Conservation (phyloP, 2,329 filamentous ascomycete genomes). For the Berkeleyomyces basicola region DNA sequence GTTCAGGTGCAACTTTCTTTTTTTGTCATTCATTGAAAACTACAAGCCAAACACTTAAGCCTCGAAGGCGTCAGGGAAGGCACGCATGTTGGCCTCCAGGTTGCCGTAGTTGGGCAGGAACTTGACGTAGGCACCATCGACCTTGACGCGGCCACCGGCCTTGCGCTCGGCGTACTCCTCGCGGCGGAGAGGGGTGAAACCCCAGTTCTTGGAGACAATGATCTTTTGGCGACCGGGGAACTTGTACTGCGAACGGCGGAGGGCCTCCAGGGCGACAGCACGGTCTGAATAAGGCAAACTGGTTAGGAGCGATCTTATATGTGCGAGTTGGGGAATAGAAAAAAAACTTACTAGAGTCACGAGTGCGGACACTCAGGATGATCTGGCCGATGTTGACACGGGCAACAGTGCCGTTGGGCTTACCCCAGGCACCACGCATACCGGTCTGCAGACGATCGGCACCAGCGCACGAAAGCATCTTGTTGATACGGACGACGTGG, state of each 20-base stretch:
- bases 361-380: conserved; percentile 89
- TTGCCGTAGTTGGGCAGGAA: conserved; percentile 91
- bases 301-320: too few relatives aligned
- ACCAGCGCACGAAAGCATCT: conserved; percentile 99
- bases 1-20: conserved; percentile 7
- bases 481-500: conserved; percentile 99
- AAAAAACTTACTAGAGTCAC: conserved; percentile 62
- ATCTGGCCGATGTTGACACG: conserved; percentile 99
- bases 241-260: conserved; percentile 99
- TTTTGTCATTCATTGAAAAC: conserved; percentile 15
- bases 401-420: conserved; percentile 96
- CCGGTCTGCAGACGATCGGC: conserved; percentile 99
- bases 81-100: conserved; percentile 72
- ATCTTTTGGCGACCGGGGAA: conserved; percentile 99
- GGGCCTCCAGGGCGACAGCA: conserved; percentile 87
- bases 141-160: conserved; percentile 81
- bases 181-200: conserved; percentile 94
- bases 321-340: neutral
- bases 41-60: conserved; percentile 27
- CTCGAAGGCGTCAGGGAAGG: conserved; percentile 86
- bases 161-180: conserved; percentile 97
- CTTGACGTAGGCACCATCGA: conserved; percentile 98
- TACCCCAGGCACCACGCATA: conserved; percentile 99
- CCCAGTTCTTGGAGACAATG: conserved; percentile 99
- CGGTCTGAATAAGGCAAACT: conserved; percentile 41